A percentile compares a stretch with the other conserved stretches of the same genome.
Evolutionary conservation across 768 basidiomycete genomes (phyloP).

Genomic region (Agrocybe praecox): DNA sequence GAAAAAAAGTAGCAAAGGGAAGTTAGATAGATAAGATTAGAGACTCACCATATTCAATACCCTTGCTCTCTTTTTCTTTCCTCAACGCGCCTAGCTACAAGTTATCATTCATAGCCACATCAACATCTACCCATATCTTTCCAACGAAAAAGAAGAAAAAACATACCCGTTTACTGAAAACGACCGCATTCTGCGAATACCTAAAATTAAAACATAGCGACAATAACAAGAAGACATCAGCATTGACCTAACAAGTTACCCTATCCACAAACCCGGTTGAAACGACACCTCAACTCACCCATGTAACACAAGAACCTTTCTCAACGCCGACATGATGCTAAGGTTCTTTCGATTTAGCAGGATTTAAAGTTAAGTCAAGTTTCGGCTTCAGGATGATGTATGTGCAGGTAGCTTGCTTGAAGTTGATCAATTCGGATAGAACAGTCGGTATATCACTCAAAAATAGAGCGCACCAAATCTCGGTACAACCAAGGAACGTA

Average conservation of each 20-base stretch:
- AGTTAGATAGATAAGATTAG: too few species aligned
- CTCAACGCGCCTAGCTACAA: constrained; percentile 70
- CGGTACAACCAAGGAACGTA: too few species aligned
- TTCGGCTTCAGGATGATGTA: not conserved
- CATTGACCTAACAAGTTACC: too few species aligned
- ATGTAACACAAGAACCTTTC: constrained; percentile 29
- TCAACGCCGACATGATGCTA: constrained; percentile 7
- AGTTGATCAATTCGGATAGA: too few species aligned
- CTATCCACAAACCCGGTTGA: not conserved
- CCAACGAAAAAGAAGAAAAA: not conserved
- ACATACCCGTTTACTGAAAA: constrained; percentile 74
- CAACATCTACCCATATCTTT: not conserved
- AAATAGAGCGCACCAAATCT: too few species aligned
- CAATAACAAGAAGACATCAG: too few species aligned
- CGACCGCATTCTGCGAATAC: constrained; percentile 70
- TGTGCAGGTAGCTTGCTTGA: too few species aligned
- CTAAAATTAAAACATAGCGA: too few species aligned
- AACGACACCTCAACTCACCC: constrained; percentile 31
- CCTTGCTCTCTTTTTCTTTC: constrained; percentile 71
- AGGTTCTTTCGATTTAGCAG: too few species aligned
- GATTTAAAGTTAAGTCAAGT: too few species aligned
- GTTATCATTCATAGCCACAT: not conserved
- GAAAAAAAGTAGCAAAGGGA: not conserved
- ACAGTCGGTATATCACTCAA: too few species aligned
- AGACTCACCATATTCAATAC: constrained; percentile 62